These are phyloP conservation scores for Naganishia friedmannii DNA, from an alignment of 768 basidiomycete genomes.

Conservation along the genomic window DNA sequence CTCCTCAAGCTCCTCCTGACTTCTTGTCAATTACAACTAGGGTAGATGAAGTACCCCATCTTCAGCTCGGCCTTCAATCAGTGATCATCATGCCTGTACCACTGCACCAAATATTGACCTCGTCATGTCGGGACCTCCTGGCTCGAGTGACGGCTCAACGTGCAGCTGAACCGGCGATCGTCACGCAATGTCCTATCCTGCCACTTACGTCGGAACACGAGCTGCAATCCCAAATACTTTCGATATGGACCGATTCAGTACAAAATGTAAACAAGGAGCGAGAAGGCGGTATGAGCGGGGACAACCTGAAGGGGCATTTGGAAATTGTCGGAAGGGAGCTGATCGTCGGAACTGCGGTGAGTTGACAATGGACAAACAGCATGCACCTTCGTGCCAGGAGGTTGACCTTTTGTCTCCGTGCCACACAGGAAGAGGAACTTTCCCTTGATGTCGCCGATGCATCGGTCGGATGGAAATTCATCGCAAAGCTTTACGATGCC, in stretches of 20 bases:
- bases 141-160: neutral
- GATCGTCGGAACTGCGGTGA: constrained; percentile 3
- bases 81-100: neutral
- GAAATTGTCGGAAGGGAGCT: constrained; percentile 13
- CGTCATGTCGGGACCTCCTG: constrained; percentile 7
- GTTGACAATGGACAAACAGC: neutral
- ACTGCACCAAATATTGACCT: neutral
- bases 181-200: constrained; percentile 7
- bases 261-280: neutral
- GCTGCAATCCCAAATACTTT: constrained; percentile 5
- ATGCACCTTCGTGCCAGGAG: neutral
- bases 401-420: neutral
- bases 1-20: neutral
- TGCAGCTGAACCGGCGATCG: neutral
- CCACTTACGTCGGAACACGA: neutral
- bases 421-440: neutral
- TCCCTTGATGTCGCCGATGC: neutral
- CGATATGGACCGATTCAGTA: neutral
- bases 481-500: constrained; percentile 14
- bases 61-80: neutral
- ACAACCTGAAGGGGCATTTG: neutral
- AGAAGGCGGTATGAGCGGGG: neutral
- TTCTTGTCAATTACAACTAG: neutral
- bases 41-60: neutral
- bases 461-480: neutral